Conservation (phyloP, 2,329 filamentous ascomycete species). For the Diplodia corticola region DNA sequence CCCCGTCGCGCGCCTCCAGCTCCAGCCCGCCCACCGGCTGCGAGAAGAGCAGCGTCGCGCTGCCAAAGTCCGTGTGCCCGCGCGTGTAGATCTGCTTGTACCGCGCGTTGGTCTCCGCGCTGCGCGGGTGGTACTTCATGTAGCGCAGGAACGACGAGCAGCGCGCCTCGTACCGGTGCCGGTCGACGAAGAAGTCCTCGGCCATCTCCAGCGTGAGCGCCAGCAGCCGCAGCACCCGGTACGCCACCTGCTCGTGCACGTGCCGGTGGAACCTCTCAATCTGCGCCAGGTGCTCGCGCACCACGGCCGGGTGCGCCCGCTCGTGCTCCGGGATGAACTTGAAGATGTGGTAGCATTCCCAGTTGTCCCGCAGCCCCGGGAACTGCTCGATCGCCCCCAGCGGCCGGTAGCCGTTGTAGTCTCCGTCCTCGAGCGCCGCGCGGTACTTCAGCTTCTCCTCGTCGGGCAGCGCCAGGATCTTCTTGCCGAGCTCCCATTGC, state of each 20-base stretch:
- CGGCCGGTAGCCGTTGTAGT: background rate
- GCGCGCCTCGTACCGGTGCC: background rate
- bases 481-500: background rate
- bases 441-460: background rate
- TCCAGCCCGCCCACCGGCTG: constrained; percentile 44
- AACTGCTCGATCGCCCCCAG: background rate
- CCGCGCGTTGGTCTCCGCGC: background rate
- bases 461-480: background rate
- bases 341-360: constrained; percentile 36
- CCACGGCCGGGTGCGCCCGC: constrained; percentile 24
- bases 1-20: constrained; percentile 30
- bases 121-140: background rate
- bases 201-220: background rate
- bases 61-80: constrained; percentile 46
- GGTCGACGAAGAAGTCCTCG: background rate
- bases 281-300: constrained; percentile 22
- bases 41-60: constrained; percentile 45
- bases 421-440: background rate
- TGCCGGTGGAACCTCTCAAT: constrained; percentile 31
- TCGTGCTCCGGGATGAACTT: constrained; percentile 35
- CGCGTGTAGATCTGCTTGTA: constrained; percentile 13
- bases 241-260: background rate
- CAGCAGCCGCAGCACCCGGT: background rate
- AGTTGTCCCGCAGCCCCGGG: constrained; percentile 28
- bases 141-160: background rate